Evolutionary conservation across 306 rosid species (phyloP).

Genomic region (Coriaria nepalensis): DNA sequence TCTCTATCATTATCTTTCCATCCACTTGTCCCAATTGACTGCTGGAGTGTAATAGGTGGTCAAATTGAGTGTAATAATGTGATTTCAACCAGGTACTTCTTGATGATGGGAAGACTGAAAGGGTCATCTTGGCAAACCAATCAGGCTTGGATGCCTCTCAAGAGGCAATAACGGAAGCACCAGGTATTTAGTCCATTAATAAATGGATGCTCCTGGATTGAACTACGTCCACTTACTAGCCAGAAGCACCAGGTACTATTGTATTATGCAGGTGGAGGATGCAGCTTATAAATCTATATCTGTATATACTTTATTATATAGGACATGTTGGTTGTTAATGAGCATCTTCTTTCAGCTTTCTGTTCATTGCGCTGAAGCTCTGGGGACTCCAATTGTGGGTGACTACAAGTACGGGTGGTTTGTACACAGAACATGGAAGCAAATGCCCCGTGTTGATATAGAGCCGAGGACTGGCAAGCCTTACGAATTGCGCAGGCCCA

Average conservation of each 20-base stretch:
- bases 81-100: conserved; percentile 54
- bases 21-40: no score
- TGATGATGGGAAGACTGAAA: conserved; percentile 88
- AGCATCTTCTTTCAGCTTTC: conserved; percentile 48
- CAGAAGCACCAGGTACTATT: conserved; percentile 79
- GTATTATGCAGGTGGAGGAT: no score
- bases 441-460: conserved; percentile 53
- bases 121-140: conserved; percentile 62
- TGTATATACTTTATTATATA: neutral
- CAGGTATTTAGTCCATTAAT: conserved; percentile 87
- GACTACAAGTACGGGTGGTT: conserved; percentile 95
- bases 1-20: conserved; percentile 7
- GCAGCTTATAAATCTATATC: neutral
- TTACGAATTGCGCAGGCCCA: conserved; percentile 74
- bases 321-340: neutral
- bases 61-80: conserved; percentile 1
- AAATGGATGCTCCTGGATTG: conserved; percentile 96
- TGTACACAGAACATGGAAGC: conserved; percentile 74
- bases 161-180: conserved; percentile 78
- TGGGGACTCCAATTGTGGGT: conserved; percentile 91
- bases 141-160: conserved; percentile 71
- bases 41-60: no score
- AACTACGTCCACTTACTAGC: conserved; percentile 63
- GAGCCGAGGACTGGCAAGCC: conserved; percentile 66
- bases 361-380: conserved; percentile 97